Evolutionary conservation across 257 asterid genomes (phyloP).

Genomic region (Solanum microdontum): DNA sequence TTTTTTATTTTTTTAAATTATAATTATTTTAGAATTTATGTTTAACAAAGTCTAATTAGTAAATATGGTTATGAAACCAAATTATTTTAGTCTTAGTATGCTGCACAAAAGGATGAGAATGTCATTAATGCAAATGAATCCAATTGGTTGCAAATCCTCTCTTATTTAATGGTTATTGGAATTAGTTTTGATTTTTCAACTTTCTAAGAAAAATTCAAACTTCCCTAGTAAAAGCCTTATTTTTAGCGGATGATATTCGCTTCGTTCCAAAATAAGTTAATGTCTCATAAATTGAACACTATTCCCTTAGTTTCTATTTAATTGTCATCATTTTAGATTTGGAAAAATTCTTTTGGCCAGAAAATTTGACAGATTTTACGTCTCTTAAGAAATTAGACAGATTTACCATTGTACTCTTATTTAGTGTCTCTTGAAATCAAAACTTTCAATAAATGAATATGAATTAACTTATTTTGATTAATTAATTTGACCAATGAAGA

Average conservation of each 20-base stretch:
- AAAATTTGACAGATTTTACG: too few species aligned
- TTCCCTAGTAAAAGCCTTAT: neutral
- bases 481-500: too few species aligned
- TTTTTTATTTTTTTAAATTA: neutral
- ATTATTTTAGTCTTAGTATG: neutral
- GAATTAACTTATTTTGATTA: neutral
- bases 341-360: too few species aligned
- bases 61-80: neutral
- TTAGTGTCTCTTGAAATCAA: neutral
- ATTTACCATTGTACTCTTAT: too few species aligned
- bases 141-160: neutral
- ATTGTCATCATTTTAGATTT: too few species aligned
- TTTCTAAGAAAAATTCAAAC: neutral
- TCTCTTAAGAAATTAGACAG: neutral
- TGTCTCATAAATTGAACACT: fast-evolving
- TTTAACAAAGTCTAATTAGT: neutral
- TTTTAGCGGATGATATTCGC: neutral
- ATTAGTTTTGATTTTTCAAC: neutral
- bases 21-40: neutral
- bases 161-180: neutral
- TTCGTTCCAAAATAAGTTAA: neutral
- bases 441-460: too few species aligned
- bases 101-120: neutral
- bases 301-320: fast-evolving
- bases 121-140: neutral